Conservation (phyloP, 1,284 basidiomycete genomes). For the Lignosus rhinocerotis region DNA sequence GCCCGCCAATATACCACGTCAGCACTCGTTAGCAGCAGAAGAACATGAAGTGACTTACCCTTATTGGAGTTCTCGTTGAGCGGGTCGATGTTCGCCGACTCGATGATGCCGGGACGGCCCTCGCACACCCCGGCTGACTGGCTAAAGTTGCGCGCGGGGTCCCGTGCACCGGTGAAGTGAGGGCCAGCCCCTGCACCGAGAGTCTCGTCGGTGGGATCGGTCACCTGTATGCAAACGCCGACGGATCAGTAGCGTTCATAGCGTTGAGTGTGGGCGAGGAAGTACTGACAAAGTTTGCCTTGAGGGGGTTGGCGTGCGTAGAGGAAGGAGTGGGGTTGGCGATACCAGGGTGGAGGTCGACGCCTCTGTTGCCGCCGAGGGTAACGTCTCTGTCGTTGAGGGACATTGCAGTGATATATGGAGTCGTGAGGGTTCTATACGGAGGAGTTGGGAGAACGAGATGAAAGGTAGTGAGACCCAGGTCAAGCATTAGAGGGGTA, state of each 20-base stretch:
- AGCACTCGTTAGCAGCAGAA: not conserved
- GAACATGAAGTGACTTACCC: constrained; percentile 34
- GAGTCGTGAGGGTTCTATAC: not conserved
- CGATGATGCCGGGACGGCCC: constrained; percentile 54
- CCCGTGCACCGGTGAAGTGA: constrained; percentile 38
- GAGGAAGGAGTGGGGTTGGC: constrained; percentile 46
- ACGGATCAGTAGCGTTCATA: not conserved
- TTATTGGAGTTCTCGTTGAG: constrained; percentile 47
- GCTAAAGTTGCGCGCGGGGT: constrained; percentile 41
- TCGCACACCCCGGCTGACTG: constrained; percentile 48
- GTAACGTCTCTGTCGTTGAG: constrained; percentile 37
- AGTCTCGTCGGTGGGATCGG: constrained; percentile 40
- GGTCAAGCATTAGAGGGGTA: not conserved
- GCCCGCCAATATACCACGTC: not conserved
- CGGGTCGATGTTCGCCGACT: constrained; percentile 51
- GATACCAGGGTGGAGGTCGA: constrained; percentile 44
- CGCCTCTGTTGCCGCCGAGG: constrained; percentile 34
- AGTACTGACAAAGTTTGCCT: constrained; percentile 43
- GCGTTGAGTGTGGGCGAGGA: not conserved
- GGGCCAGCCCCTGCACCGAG: constrained; percentile 44
- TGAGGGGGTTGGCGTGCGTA: constrained; percentile 39
- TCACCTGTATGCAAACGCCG: constrained; percentile 32
- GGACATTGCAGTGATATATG: constrained; percentile 26
- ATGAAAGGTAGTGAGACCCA: not conserved
- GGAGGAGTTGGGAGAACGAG: not conserved